Conservation (phyloP, 1,284 basidiomycete species). For the Ganoderma sinense region DNA sequence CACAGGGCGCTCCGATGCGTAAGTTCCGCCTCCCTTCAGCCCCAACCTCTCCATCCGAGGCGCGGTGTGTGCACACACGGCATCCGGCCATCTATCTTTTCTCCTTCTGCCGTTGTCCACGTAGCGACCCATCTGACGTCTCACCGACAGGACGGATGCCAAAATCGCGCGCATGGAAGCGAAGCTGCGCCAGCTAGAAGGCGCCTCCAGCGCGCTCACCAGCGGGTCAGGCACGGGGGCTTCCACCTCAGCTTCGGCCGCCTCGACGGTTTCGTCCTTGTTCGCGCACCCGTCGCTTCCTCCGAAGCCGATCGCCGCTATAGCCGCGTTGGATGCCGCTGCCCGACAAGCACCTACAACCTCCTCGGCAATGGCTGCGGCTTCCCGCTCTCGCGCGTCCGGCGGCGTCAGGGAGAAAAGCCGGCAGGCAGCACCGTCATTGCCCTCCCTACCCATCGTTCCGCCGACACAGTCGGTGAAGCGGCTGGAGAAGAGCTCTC, state of each 20-base stretch:
- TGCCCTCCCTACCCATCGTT: constrained; percentile 26
- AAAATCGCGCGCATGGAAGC: constrained; percentile 98
- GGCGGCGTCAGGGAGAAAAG: constrained; percentile 8
- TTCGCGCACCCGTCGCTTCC: constrained; percentile 60
- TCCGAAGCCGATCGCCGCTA: constrained; percentile 47
- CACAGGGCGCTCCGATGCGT: constrained; percentile 68
- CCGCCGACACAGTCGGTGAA: constrained; percentile 12
- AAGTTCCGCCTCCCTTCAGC: constrained; percentile 36
- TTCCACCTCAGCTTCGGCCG: constrained; percentile 8
- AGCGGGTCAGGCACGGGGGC: constrained; percentile 27
- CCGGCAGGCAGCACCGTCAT: constrained; percentile 10
- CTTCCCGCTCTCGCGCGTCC: constrained; percentile 9
- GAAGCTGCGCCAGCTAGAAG: constrained; percentile 85
- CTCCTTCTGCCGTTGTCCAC: not conserved
- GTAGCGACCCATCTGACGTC: not conserved
- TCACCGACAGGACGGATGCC: constrained; percentile 68
- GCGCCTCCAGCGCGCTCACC: constrained; percentile 35
- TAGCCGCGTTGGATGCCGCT: constrained; percentile 6
- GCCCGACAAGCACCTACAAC: constrained; percentile 20
- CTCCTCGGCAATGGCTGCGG: not conserved
- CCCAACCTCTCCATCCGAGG: constrained; percentile 1
- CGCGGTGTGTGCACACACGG: not conserved
- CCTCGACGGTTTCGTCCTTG: constrained; percentile 18
- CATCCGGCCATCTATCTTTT: not conserved
- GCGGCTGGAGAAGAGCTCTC: constrained; percentile 1